Percentiles rank a stretch among this genome's conserved stretches.
Conservation (phyloP, 2,329 filamentous ascomycete genomes). For the Penicillium capsulatum region DNA sequence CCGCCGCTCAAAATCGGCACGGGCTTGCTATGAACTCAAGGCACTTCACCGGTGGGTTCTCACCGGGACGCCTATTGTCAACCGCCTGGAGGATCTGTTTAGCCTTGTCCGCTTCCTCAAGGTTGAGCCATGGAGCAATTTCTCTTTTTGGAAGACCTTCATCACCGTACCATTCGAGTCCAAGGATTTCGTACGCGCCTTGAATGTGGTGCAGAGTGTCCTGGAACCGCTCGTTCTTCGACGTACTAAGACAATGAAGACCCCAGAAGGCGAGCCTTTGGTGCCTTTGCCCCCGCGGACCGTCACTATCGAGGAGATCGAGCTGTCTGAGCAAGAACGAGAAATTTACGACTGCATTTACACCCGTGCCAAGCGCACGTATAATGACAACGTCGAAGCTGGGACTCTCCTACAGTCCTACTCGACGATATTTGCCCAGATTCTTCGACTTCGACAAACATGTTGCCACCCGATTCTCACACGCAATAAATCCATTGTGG, state of each 20-base stretch:
- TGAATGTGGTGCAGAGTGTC: constrained; percentile 96
- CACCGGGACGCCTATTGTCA: constrained; percentile 95
- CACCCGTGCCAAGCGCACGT: constrained; percentile 73
- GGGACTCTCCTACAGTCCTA: constrained; percentile 93
- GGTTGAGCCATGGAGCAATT: constrained; percentile 97
- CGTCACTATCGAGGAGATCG: constrained; percentile 80
- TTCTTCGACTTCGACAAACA: constrained; percentile 83
- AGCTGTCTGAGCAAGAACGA: constrained; percentile 77
- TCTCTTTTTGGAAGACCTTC: constrained; percentile 98
- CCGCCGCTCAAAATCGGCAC: constrained; percentile 84
- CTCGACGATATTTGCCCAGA: constrained; percentile 95
- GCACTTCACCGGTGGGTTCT: constrained; percentile 87
- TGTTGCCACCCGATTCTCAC: constrained; percentile 92
- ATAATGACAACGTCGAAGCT: constrained; percentile 80
- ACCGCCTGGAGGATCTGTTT: constrained; percentile 90
- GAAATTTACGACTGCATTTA: constrained; percentile 93
- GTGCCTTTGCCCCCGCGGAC: constrained; percentile 77
- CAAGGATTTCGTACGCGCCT: constrained; percentile 84
- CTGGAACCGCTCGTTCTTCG: constrained; percentile 92
- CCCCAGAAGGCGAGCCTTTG: constrained; percentile 73
- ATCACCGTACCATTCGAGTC: constrained; percentile 97
- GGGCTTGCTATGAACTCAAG: constrained; percentile 85
- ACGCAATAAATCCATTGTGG: constrained; percentile 75
- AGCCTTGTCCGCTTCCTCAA: constrained; percentile 86
- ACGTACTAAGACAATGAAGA: constrained; percentile 97